phyloP scores from a whole-genome alignment of 768 basidiomycete genomes.

The Suillus weaverae region DNA sequence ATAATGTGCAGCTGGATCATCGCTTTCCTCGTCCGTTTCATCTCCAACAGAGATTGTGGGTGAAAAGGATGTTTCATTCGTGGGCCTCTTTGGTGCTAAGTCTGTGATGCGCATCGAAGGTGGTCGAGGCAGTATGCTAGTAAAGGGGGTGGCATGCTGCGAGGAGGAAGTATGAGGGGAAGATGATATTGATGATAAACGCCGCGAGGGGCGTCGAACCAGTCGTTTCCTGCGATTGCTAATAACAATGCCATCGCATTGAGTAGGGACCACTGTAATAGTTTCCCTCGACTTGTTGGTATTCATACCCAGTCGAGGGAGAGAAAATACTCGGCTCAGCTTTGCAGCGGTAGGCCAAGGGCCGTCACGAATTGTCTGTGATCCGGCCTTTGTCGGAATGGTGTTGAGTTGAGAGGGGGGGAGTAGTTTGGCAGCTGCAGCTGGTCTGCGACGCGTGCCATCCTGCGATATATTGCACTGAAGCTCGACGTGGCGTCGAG shows the following conservation, averaged over 20 bases:
- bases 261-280: neutral
- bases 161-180: slow-evolving; percentile 7
- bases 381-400: slow-evolving; percentile 10
- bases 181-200: neutral
- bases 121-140: slow-evolving; percentile 10
- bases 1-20: slow-evolving; percentile 5
- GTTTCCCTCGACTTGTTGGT: slow-evolving; percentile 4
- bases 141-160: slow-evolving; percentile 4
- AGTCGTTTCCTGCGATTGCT: slow-evolving; percentile 2
- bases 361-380: slow-evolving; percentile 33
- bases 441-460: neutral
- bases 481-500: neutral
- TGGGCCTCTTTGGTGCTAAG: slow-evolving; percentile 14
- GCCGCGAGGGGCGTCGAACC: slow-evolving; percentile 1
- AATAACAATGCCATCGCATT: neutral
- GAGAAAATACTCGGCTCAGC: slow-evolving; percentile 44
- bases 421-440: neutral
- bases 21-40: slow-evolving; percentile 9
- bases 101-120: slow-evolving; percentile 16
- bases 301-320: slow-evolving; percentile 23
- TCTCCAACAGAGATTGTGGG: slow-evolving; percentile 12
- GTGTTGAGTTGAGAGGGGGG: slow-evolving; percentile 12
- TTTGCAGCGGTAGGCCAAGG: slow-evolving; percentile 37
- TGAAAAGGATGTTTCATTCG: slow-evolving; percentile 15
- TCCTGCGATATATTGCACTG: neutral